Conservation (phyloP, 768 basidiomycete genomes). For the Harrya chromipes region DNA sequence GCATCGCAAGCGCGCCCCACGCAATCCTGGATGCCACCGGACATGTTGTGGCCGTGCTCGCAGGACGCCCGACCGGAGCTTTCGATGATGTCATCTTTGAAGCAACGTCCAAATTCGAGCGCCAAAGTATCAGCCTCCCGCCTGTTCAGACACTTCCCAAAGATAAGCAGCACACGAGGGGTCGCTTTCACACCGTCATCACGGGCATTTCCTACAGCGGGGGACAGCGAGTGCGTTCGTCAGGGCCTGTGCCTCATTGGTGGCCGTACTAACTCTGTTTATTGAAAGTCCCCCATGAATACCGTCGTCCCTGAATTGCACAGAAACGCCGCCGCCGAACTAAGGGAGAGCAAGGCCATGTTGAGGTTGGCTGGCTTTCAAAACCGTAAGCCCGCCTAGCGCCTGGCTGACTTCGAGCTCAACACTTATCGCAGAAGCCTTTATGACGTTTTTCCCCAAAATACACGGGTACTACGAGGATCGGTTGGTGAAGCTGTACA, state of each 20-base stretch:
- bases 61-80: rapidly evolving
- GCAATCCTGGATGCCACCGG: neutral
- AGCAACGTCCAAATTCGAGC: neutral
- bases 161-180: neutral
- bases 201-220: conserved; percentile 1
- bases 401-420: too few relatives aligned
- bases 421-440: neutral
- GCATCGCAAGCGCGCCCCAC: neutral
- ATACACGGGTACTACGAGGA: neutral
- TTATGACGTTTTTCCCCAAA: neutral
- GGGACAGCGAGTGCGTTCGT: neutral
- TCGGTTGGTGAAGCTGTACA: neutral
- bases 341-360: neutral
- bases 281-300: neutral
- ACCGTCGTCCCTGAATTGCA: rapidly evolving
- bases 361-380: neutral
- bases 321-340: rapidly evolving
- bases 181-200: neutral
- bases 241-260: too few relatives aligned
- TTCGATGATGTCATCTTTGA: neutral
- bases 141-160: too few relatives aligned
- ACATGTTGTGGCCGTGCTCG: neutral
- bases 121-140: neutral
- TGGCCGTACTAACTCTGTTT: too few relatives aligned
- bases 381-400: neutral